A percentile compares a stretch with the other conserved stretches of the same genome.
Evolutionary conservation across 345 rosid genomes (phyloP).

Genomic region (Iberis pinnata): DNA sequence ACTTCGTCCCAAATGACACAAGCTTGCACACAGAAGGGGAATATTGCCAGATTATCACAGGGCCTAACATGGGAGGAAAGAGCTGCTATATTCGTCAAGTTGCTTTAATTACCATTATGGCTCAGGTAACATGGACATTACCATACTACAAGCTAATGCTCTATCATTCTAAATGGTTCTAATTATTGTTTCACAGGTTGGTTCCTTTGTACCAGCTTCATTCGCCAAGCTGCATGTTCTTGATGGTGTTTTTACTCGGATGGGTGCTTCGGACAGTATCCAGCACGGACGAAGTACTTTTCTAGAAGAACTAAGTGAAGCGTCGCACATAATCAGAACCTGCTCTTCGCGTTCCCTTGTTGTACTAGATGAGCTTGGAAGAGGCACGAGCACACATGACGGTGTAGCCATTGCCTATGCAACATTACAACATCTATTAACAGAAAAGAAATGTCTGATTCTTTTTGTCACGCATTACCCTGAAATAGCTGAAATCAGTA

Average conservation of each 20-base stretch:
- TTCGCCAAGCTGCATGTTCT: constrained; percentile 67
- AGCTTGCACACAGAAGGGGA: constrained; percentile 55
- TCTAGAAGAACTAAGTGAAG: constrained; percentile 86
- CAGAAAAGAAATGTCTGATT: constrained; percentile 61
- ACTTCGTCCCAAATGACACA: constrained; percentile 87
- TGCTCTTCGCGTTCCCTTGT: constrained; percentile 72
- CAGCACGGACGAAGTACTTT: constrained; percentile 92
- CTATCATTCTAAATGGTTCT: neutral
- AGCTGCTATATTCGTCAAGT: constrained; percentile 98
- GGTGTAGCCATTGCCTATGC: constrained; percentile 95
- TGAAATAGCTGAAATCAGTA: constrained; percentile 56
- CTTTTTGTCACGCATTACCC: constrained; percentile 97
- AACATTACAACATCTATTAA: constrained; percentile 62
- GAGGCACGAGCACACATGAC: constrained; percentile 95
- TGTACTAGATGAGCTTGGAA: constrained; percentile 87
- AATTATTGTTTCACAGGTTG: constrained; percentile 47
- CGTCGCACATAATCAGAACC: constrained; percentile 58
- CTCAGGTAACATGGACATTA: constrained; percentile 55
- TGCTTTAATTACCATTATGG: constrained; percentile 82
- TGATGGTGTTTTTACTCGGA: constrained; percentile 79
- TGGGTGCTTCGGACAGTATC: constrained; percentile 95
- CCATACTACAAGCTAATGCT: neutral
- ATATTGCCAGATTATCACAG: constrained; percentile 82
- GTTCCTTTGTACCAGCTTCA: constrained; percentile 92
- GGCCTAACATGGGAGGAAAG: constrained; percentile 99